Evolutionary conservation across 2,329 filamentous ascomycete genomes (phyloP), one percentile per base, ranked within the genome.

Genomic region (Aspergillus fumigatus): DNA sequence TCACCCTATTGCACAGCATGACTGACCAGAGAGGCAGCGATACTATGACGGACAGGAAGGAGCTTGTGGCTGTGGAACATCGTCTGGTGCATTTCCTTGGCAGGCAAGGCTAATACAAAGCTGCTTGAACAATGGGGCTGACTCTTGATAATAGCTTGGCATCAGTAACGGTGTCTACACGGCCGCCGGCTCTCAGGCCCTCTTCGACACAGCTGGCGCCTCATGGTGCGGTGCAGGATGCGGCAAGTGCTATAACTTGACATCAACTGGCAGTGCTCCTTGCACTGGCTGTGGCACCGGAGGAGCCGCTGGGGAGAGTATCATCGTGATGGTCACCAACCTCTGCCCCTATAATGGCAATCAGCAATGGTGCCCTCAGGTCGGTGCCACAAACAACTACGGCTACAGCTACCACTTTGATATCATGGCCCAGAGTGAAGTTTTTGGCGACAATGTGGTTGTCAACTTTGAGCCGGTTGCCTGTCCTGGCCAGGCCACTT

Each of bases 361-460:
- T 48, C 63, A 65, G 49, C 58, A 66, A 58, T 75, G 73, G 73
- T 75, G 73, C 56, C 67, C 71, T 3, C 51, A 53, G n/a, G 58
- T 64, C 7, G 68, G 65, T n/a, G 62, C 54, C 19, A 66, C 57
- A 3, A 74, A 74, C 51, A 29, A 68, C 3, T 73, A 73, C 55
- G 70, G 71, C 3, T 74, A 68, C 59, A 60, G 58, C 48, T 73
- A 73, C 53, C 70, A 73, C 59, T 75, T 74, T 53, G 72, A 74
- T 59, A 73, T 75, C 54, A 71, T 69, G 65, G 66, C 70, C 19
- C 32, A 66, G 58, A 67, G 58, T 29, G 59, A 66, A 52, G 57
- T 73, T 7, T 66, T 73, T 48, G 71, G 70, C 8, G 67, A 73
- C 49, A 74, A 74, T 52, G 58, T 62, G 1, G 63, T 74, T 2